Evolutionary conservation across 805 yeast genomes (phyloP).

Genomic region (Candida xiaguanensis): DNA sequence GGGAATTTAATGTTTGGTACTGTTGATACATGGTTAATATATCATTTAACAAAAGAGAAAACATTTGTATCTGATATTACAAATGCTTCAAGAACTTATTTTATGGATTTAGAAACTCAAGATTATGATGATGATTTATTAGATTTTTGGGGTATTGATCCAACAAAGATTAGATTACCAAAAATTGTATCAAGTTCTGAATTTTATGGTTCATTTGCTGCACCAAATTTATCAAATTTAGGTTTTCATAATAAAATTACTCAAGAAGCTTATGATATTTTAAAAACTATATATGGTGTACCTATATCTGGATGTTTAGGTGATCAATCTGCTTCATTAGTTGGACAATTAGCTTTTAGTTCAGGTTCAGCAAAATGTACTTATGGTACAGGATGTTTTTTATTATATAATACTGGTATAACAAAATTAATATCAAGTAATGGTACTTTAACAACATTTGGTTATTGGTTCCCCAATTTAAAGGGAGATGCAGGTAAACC

Average conservation of each 20-base stretch:
- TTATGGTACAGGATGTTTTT: constrained; percentile 93
- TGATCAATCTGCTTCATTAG: constrained; percentile 90
- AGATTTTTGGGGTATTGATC: constrained; percentile 77
- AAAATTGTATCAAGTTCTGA: constrained; percentile 76
- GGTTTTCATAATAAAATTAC: constrained; percentile 52
- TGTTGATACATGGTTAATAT: constrained; percentile 90
- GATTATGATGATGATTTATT: constrained; percentile 75
- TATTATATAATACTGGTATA: constrained; percentile 82
- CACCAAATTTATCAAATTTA: constrained; percentile 54
- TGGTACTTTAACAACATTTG: constrained; percentile 87
- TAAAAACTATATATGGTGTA: constrained; percentile 49
- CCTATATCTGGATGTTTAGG: constrained; percentile 91
- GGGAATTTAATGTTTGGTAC: constrained; percentile 84
- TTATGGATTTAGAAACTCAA: constrained; percentile 75
- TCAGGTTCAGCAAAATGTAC: constrained; percentile 91
- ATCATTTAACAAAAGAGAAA: constrained; percentile 69
- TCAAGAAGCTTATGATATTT: constrained; percentile 48
- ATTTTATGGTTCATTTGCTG: constrained; percentile 65
- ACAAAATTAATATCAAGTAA: constrained; percentile 65
- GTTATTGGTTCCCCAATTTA: constrained; percentile 80
- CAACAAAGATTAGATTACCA: constrained; percentile 62
- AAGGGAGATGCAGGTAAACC: constrained; percentile 50
- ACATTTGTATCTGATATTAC: constrained; percentile 81
- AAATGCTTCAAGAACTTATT: constrained; percentile 87
- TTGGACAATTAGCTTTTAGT: constrained; percentile 84